Evolutionary conservation across 1,139 yeast species (phyloP), one percentile per base, ranked within the genome.

Genomic region (Nakaseomyces uthaithaninus): DNA sequence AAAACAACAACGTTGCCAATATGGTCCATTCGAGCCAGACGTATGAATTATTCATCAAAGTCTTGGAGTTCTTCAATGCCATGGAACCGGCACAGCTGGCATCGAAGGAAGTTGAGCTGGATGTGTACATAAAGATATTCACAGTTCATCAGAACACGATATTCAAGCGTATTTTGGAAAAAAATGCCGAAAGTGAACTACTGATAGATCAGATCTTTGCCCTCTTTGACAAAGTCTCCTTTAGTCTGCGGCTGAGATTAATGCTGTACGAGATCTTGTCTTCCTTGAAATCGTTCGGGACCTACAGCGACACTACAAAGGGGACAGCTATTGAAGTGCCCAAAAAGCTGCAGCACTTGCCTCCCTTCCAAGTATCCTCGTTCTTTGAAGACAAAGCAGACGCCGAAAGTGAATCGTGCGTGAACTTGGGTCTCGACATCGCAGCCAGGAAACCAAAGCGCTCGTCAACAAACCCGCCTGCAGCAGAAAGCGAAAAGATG

Each of bases 211-310:
- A 40, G 27, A 35, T 56, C 33, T 52, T 50, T 37, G 26, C 35
- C 9, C 38, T 58, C n/a, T 59, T 57, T 36, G 53, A 55, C n/a
- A 55, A 54, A 31, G 46, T 55, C 4, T 53, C 55, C 9, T 51
- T 59, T 27, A 69, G 69, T 50, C 73, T 74, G 37, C 74, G 74
- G 47, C 55, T 80, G 45, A 74, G 72, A 50, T 74, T 80, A 41
- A 61, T 80, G 46, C 61, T 80, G 1, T 79, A 78, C 51, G 91
- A 82, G 54, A 66, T 80, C 35, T 59, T 80, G 30, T 62, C 77
- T 2, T 71, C 83, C 3, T 63, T 80, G 52, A 79, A 77, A 52
- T 53, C 62, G 1, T 54, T 50, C 34, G 46, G 54, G 26, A 48
- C 54, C 4, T 55, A 54, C 37, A 47, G 50, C 8, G 42, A 40